These are phyloP conservation scores for Phytophthora macrochlamydospora DNA, from an alignment of 352 stramenopile species.

Conservation along the genomic window DNA sequence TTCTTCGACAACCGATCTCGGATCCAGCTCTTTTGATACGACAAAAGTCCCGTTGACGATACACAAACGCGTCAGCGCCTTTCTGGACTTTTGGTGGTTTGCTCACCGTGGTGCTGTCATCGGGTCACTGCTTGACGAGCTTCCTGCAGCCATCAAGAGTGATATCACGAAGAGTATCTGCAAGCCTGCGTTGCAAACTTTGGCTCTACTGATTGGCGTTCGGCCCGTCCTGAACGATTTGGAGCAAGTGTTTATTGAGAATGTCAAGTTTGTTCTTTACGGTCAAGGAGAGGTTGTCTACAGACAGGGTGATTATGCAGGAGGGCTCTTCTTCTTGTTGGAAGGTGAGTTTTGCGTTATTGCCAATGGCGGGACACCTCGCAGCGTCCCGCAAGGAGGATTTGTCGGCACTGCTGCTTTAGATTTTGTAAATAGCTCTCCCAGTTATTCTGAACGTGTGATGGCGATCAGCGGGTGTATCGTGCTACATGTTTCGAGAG, in stretches of 20 bases:
- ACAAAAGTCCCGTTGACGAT: slow-evolving; percentile 63
- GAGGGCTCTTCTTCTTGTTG: slow-evolving; percentile 63
- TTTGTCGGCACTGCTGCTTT: slow-evolving; percentile 63
- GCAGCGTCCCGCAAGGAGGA: slow-evolving; percentile 47
- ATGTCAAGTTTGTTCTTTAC: slow-evolving; percentile 73
- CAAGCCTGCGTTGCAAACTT: slow-evolving; percentile 55
- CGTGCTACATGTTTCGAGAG: slow-evolving; percentile 53
- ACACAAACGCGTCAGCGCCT: slow-evolving; percentile 69
- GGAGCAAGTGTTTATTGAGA: slow-evolving; percentile 62
- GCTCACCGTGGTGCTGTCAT: slow-evolving; percentile 69
- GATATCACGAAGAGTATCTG: slow-evolving; percentile 73
- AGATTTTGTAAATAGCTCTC: slow-evolving; percentile 35
- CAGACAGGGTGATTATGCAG: slow-evolving; percentile 60
- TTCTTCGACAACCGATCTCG: slow-evolving; percentile 62
- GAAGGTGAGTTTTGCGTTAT: slow-evolving; percentile 59
- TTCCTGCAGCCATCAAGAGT: slow-evolving; percentile 62
- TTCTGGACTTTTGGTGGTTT: slow-evolving; percentile 81
- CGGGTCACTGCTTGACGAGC: slow-evolving; percentile 54
- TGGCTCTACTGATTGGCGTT: slow-evolving; percentile 52
- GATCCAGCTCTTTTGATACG: slow-evolving; percentile 75
- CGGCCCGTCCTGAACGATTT: slow-evolving; percentile 51
- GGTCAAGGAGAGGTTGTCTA: slow-evolving; percentile 74
- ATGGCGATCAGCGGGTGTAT: slow-evolving; percentile 61
- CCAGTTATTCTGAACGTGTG: slow-evolving; percentile 55
- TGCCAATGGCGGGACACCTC: slow-evolving; percentile 34